Base-by-base conservation (phyloP, 306 rosid species). In the Sophora flavescens region DNA sequence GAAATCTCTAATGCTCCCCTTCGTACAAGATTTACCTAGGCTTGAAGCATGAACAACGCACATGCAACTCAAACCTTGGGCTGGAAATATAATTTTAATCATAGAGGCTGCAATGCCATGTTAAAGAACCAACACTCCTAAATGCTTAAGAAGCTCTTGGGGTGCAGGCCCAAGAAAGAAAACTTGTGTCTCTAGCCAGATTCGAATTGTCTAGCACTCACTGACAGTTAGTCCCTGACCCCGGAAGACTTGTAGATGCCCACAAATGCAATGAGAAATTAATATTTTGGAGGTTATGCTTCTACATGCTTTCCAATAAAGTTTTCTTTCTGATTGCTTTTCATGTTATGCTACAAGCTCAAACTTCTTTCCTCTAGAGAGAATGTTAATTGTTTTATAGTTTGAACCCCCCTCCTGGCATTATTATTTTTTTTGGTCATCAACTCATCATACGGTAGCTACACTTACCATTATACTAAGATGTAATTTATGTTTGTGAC, bases 401-500 rank as follows among this genome's bases (percentile, higher is more conserved):
- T 1, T 33, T 33, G n/a, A 6, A 35, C 15, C 5, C 41, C 47
- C 54, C 10, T 6, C 3, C 5, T 3, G 17, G 2, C 15, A 45
- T 41, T 56, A 45, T 47, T 56, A 3, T 64, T 58, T 13, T 18
- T 68, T 76, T 26, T 17, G 35, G 38, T 18, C 69, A 68, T 45
- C 66, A 33, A 22, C n/a, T n/a, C n/a, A n/a, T n/a, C n/a, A n/a
- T n/a, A 68, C 18, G 33, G 22, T 48, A 12, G 52, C 58, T 50
- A 17, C 68, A 53, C n/a, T 30, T 17, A 2, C 57, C 5, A 17
- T 17, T 78, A 13, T 30, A 32, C 13, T 16, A 18, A 63, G 47
- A 32, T 45, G 17, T 64, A 56, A 65, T 66, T 72, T 28, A 50
- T 70, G 56, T 77, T 28, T 62, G 15, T 68, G 48, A 68, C 17